phyloP scores from a whole-genome alignment of 495 filamentous ascomycete species.

The Geoglossum glabrum region DNA sequence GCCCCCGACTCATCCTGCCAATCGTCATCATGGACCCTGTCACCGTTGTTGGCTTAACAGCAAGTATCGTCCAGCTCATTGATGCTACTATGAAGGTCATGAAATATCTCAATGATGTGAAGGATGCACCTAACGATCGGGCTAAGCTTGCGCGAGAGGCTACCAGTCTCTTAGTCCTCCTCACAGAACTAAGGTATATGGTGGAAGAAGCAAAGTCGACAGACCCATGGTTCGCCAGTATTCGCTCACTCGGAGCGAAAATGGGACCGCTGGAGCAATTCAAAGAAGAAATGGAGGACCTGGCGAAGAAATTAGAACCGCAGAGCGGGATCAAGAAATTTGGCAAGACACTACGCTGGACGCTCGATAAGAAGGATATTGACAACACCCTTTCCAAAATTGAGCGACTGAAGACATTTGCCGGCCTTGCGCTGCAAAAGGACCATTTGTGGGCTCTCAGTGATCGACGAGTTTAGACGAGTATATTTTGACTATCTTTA shows the following conservation, averaged over 20 bases:
- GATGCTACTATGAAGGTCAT: conserved; percentile 12
- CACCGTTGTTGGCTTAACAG: conserved; percentile 4
- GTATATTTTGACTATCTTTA: not conserved
- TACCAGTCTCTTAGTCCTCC: conserved; percentile 11
- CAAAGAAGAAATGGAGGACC: conserved; percentile 11
- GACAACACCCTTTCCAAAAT: conserved; percentile 11
- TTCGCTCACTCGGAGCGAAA: conserved; percentile 11
- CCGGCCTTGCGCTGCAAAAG: conserved; percentile 13
- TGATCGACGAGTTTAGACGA: not conserved
- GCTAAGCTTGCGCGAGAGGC: conserved; percentile 10
- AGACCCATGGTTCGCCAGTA: conserved; percentile 8
- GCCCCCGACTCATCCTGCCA: not conserved
- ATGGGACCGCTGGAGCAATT: conserved; percentile 14
- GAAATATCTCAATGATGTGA: conserved; percentile 15
- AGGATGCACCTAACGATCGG: conserved; percentile 15
- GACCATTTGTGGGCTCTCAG: conserved; percentile 15
- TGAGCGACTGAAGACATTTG: conserved; percentile 14
- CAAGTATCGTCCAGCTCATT: conserved; percentile 16
- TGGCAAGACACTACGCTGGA: conserved; percentile 11
- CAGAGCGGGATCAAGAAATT: conserved; percentile 9
- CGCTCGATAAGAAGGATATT: conserved; percentile 15
- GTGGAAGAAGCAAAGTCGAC: conserved; percentile 10
- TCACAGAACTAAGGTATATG: conserved; percentile 11
- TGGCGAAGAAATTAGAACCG: conserved; percentile 10
- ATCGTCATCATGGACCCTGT: not conserved